phyloP scores from a whole-genome alignment of 2,329 filamentous ascomycete genomes.

The Ceratocystis eucalypticola region DNA sequence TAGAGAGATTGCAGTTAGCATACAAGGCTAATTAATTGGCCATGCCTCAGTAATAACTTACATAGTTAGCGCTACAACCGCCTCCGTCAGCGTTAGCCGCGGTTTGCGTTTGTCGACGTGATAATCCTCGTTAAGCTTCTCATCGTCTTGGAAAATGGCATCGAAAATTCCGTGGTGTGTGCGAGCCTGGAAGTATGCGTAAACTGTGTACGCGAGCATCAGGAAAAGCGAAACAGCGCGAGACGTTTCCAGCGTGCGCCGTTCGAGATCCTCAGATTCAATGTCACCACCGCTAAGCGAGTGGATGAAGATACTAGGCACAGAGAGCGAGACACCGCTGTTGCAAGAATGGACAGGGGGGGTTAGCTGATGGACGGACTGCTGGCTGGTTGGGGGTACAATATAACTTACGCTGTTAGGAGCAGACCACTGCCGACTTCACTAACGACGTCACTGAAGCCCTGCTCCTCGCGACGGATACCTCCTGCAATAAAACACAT shows the following conservation, averaged over 20 bases:
- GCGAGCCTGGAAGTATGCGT: conserved; percentile 58
- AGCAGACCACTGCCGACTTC: conserved; percentile 68
- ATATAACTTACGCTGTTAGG: conserved; percentile 54
- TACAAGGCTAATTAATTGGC: neutral
- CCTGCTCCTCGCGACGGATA: conserved; percentile 50
- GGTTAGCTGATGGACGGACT: neutral
- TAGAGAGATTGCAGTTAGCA: conserved; percentile 19
- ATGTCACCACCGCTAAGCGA: conserved; percentile 28
- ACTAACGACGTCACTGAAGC: conserved; percentile 61
- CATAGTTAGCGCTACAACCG: conserved; percentile 44
- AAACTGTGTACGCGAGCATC: conserved; percentile 53
- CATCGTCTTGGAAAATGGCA: conserved; percentile 57
- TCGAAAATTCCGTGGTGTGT: conserved; percentile 68
- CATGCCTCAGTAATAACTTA: neutral
- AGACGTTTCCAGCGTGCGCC: conserved; percentile 50
- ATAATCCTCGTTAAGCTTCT: conserved; percentile 51
- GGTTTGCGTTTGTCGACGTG: conserved; percentile 45
- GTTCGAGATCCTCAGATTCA: conserved; percentile 30
- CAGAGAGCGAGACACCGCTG: conserved; percentile 28
- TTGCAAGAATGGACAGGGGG: neutral
- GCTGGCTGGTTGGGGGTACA: neutral
- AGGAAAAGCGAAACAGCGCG: conserved; percentile 58
- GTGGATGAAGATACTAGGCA: conserved; percentile 44
- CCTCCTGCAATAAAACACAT: conserved; percentile 70
- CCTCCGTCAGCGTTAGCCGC: conserved; percentile 65